Evolutionary conservation across 768 basidiomycete species (phyloP).

Genomic region (Podaxis sp.): DNA sequence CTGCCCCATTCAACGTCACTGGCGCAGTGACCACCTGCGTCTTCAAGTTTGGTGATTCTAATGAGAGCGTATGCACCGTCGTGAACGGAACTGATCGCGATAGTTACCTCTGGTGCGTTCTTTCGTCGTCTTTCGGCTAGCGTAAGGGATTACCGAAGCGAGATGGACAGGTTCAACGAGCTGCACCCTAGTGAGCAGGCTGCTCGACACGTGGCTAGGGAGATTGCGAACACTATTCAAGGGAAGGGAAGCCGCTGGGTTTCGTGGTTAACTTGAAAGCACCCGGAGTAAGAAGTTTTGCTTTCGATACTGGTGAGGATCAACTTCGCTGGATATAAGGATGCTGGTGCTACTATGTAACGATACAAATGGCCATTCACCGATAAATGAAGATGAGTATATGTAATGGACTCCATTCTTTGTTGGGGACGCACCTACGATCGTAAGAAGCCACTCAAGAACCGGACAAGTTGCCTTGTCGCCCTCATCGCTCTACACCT

Average conservation of each 20-base stretch:
- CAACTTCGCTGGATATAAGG: background rate
- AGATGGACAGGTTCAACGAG: slow-evolving; percentile 48
- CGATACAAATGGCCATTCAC: no score
- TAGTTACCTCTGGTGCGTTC: slow-evolving; percentile 59
- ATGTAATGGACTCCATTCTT: no score
- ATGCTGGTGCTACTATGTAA: background rate
- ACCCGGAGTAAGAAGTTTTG: background rate
- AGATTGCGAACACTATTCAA: slow-evolving; percentile 47
- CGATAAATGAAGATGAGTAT: no score
- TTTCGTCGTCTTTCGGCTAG: background rate
- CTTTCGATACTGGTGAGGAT: background rate
- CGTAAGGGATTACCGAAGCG: slow-evolving; percentile 1
- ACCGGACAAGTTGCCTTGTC: no score
- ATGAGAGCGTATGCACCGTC: slow-evolving; percentile 32
- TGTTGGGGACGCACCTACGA: no score
- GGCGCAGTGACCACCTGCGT: slow-evolving; percentile 51
- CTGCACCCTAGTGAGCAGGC: slow-evolving; percentile 62
- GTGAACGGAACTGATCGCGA: slow-evolving; percentile 46
- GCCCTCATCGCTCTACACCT: no score
- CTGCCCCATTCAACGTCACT: slow-evolving; percentile 59
- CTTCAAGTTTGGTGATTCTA: slow-evolving; percentile 31
- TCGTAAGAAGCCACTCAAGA: no score
- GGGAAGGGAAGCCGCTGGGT: slow-evolving; percentile 24
- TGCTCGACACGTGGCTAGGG: slow-evolving; percentile 50
- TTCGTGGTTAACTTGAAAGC: background rate